Evolutionary conservation across 345 rosid species (phyloP), one percentile per base, ranked within the genome.

Genomic region (Cardamine chenopodiifolia): DNA sequence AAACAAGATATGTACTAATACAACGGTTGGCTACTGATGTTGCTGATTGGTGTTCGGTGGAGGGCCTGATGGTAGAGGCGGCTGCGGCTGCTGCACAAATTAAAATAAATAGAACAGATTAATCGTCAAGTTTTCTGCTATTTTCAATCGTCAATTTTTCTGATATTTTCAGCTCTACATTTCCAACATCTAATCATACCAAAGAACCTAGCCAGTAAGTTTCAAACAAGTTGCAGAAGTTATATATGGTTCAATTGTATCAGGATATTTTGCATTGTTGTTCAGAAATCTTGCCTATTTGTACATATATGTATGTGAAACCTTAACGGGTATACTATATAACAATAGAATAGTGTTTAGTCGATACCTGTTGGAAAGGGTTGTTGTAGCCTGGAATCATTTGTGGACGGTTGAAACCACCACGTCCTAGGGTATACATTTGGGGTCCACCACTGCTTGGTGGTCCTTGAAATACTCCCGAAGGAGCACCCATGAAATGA

Each of bases 301-400:
- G n/a, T 40, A 20, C 50, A 62, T 7, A 59, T 23, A 31, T 11
- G 44, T 4, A 63, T 23, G 63, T 14, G 29, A 49, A 44, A 62
- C 7, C 2, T 17, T 8, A 1, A 75, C 0, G 20, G 31, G 49
- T 19, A 54, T 45, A 42, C 57, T 8, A 50, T 8, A 52, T 20
- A 52, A 40, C 25, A 55, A 14, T 44, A 56, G 66, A 12, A 44
- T 35, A 35, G 70, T 11, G 57, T 44, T 53, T 42, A 62, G 35
- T 47, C 0, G 1, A 11, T 11, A 77, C 80, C 80, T 70, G 80
- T 55, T 92, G 98, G 79, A 82, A 95, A 11, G 90, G 97, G 84
- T 89, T 94, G 83, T 88, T 94, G 80, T 72, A 95, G 28, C 93
- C 92, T 15, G 86, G 89, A 90, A 89, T 90, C 90, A 90, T 88